phyloP scores from a whole-genome alignment of 257 asterid genomes.

The Oldenlandia corymbosa region DNA sequence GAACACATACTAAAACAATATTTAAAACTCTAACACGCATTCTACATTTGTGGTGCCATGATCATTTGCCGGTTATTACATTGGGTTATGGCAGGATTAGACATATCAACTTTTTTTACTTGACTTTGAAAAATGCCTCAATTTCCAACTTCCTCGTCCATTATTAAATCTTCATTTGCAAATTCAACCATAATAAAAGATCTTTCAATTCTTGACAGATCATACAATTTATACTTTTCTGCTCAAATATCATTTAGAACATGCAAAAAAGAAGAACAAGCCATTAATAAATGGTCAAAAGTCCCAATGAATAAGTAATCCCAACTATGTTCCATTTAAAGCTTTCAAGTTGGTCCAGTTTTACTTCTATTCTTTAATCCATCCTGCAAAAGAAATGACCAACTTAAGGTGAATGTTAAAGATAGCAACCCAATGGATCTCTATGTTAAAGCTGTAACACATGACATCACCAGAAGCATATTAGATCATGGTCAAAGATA shows the following conservation, averaged over 20 bases:
- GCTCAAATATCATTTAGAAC: not conserved
- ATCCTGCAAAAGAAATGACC: slow-evolving; percentile 43
- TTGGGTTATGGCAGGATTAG: no score
- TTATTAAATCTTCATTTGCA: no score
- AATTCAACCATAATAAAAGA: no score
- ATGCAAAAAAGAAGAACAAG: slow-evolving; percentile 8
- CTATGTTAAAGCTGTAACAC: not conserved
- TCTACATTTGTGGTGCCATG: no score
- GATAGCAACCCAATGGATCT: slow-evolving; percentile 12
- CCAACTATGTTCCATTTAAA: slow-evolving; percentile 18
- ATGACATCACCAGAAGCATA: not conserved
- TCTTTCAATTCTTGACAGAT: slow-evolving; percentile 9
- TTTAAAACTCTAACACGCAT: no score
- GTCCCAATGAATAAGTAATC: slow-evolving; percentile 18
- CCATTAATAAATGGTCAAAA: slow-evolving; percentile 22
- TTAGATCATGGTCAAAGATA: not conserved
- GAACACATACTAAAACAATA: no score
- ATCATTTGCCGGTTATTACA: no score
- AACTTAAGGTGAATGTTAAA: slow-evolving; percentile 8
- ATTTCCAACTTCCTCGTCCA: no score
- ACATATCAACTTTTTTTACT: no score
- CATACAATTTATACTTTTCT: slow-evolving; percentile 1
- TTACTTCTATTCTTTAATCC: slow-evolving; percentile 25
- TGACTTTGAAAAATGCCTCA: no score
- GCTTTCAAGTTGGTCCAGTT: slow-evolving; percentile 12